Evolutionary conservation across 768 basidiomycete species (phyloP).

Genomic region (Russula sp.): DNA sequence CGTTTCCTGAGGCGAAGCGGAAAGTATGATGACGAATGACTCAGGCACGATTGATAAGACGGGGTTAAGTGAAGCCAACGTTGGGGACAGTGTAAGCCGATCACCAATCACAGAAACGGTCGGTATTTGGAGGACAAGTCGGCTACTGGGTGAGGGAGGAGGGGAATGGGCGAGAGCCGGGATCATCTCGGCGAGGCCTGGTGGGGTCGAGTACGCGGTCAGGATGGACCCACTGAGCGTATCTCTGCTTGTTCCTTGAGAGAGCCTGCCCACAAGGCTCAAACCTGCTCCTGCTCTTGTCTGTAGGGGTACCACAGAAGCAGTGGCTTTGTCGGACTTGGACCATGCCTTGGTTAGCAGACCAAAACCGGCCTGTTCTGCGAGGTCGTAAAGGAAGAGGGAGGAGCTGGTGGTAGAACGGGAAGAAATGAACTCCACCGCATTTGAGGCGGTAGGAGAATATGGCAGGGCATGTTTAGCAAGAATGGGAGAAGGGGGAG

Average conservation of each 20-base stretch:
- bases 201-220: constrained; percentile 76
- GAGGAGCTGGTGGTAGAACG: constrained; percentile 48
- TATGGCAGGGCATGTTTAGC: constrained; percentile 21
- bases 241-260: constrained; percentile 70
- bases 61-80: constrained; percentile 59
- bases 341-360: constrained; percentile 62
- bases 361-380: constrained; percentile 80
- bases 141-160: constrained; percentile 47
- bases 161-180: constrained; percentile 72
- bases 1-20: constrained; percentile 77
- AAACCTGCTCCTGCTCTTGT: constrained; percentile 81
- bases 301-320: constrained; percentile 62
- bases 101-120: constrained; percentile 60
- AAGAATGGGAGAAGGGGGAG: constrained; percentile 28
- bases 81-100: constrained; percentile 65
- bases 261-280: constrained; percentile 68
- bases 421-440: constrained; percentile 65
- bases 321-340: constrained; percentile 33
- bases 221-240: constrained; percentile 50
- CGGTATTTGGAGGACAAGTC: constrained; percentile 81
- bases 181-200: constrained; percentile 79
- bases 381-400: constrained; percentile 77
- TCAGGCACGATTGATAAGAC: constrained; percentile 55
- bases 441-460: constrained; percentile 46
- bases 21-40: constrained; percentile 66